Conservation (phyloP, 2,329 filamentous ascomycete species). For the Simplicillium sp. region DNA sequence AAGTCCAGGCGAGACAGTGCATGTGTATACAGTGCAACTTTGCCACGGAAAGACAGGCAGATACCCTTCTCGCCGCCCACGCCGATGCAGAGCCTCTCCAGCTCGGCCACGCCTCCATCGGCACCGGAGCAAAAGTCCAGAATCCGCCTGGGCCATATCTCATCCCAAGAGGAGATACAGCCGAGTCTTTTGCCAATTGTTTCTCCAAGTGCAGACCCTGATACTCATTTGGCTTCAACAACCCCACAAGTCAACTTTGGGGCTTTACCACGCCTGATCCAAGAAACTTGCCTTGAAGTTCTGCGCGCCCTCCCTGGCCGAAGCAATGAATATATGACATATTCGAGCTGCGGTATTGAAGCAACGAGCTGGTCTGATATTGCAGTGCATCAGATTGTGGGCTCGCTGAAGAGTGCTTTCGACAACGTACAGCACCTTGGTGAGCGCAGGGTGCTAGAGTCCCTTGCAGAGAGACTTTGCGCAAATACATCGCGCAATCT, state of each 20-base stretch:
- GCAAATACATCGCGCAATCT: not conserved
- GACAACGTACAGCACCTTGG: slow-evolving; percentile 16
- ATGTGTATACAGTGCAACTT: not conserved
- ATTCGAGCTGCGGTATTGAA: slow-evolving; percentile 10
- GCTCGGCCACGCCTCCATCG: too few species aligned
- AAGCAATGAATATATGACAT: slow-evolving; percentile 12
- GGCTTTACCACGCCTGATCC: slow-evolving; percentile 16
- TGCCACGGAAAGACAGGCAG: not conserved
- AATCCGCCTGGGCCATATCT: not conserved
- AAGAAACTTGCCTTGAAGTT: slow-evolving; percentile 26
- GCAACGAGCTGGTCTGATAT: slow-evolving; percentile 22
- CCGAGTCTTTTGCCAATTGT: not conserved
- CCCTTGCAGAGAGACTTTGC: not conserved
- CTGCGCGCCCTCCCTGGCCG: slow-evolving; percentile 24
- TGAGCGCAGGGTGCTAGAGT: slow-evolving; percentile 9
- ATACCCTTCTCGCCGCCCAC: not conserved
- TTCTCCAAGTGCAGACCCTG: not conserved
- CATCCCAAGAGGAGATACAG: not conserved
- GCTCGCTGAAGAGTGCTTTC: slow-evolving; percentile 21
- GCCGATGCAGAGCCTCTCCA: not conserved
- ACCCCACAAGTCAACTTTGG: not conserved
- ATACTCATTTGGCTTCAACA: not conserved
- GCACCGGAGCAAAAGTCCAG: too few species aligned
- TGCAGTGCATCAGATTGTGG: slow-evolving; percentile 17
- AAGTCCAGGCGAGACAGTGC: not conserved